Base-by-base conservation (phyloP, 345 rosid species). In the Streptanthus diversifolius region DNA sequence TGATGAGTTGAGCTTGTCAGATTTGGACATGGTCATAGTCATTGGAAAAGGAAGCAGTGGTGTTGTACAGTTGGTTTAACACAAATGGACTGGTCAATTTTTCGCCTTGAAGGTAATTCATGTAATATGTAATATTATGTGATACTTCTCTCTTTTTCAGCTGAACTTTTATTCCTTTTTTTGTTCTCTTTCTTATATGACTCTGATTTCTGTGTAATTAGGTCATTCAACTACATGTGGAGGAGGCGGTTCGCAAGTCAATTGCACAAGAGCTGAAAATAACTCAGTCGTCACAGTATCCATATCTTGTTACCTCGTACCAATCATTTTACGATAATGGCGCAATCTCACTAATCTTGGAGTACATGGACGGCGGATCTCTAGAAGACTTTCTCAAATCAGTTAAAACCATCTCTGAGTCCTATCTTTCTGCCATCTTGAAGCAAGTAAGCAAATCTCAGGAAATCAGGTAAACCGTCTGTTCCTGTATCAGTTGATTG, bases 1-100 rank as follows among this genome's bases (percentile, higher is more conserved):
- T 76, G 72, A 89, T 67, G 91, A 89, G 80, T 64, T 91, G 83
- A 89, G 77, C 76, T 81, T 91, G 70, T 85, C 87, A 8, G 97
- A 91, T 65, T 48, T 91, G 15, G 98, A 91, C 63, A 71, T 85
- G 24, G 82, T 93, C 63, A 93, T 91, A 72, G 83, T 91, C 53
- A 83, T 93, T 36, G 98, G 98, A 1, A 93, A 93, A 82, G 98
- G 98, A 63, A 89, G 84, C 74, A 89, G 98, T 56, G 98, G 98
- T 59, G 85, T 80, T 56, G 98, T 93, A 35, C 98, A 93, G 47
- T 76, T 93, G 79, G 98, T 93, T 77, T 97, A 87, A 67, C 98
- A 93, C 83, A 93, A 93, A 76, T 93, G 96, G 96, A 85, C 91
- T 47, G 88, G 86, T 62, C 96, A 86, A 33, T 91, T 93, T 72